Percentiles rank a stretch among this genome's conserved stretches.
Evolutionary conservation across 352 stramenopile species (phyloP).

Genomic region (Discostella stelligera): DNA sequence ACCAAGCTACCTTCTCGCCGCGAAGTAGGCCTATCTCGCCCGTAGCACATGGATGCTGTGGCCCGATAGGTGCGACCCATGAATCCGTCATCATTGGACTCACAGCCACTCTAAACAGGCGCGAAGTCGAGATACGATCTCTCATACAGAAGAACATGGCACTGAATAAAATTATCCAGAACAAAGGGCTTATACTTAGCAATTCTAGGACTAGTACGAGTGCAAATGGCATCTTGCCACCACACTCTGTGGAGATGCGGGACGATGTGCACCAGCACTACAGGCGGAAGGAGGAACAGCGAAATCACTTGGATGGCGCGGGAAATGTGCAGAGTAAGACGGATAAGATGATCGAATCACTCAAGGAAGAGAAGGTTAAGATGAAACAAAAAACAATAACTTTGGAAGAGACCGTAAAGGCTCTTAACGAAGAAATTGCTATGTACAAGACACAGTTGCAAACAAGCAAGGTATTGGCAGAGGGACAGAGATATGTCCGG

Average conservation of each 20-base stretch:
- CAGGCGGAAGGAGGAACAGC: slow-evolving; percentile 9
- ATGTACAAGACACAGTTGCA: not conserved
- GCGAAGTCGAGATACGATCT: slow-evolving; percentile 20
- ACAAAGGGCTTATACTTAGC: not conserved
- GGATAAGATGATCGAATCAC: slow-evolving; percentile 8
- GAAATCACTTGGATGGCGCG: not conserved
- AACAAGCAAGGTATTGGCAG: slow-evolving; percentile 10
- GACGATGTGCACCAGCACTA: not conserved
- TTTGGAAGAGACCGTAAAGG: not conserved
- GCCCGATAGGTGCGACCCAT: slow-evolving; percentile 7
- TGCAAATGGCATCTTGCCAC: slow-evolving; percentile 22
- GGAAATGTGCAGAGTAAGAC: slow-evolving; percentile 11
- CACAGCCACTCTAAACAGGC: slow-evolving; percentile 13
- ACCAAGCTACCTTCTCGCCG: not conserved
- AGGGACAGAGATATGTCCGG: slow-evolving; percentile 1
- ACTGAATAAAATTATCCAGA: not conserved
- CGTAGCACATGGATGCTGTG: not conserved
- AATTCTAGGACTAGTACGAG: not conserved
- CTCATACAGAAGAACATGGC: slow-evolving; percentile 6
- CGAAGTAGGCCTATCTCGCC: not conserved
- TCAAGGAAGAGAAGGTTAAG: slow-evolving; percentile 4
- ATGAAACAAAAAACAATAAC: slow-evolving; percentile 7
- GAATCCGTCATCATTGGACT: slow-evolving; percentile 30
- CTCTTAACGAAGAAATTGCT: slow-evolving; percentile 15
- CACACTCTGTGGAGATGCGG: slow-evolving; percentile 13